Conservation (phyloP, 169 alveolate genomes). For the Eimeria praecox region DNA sequence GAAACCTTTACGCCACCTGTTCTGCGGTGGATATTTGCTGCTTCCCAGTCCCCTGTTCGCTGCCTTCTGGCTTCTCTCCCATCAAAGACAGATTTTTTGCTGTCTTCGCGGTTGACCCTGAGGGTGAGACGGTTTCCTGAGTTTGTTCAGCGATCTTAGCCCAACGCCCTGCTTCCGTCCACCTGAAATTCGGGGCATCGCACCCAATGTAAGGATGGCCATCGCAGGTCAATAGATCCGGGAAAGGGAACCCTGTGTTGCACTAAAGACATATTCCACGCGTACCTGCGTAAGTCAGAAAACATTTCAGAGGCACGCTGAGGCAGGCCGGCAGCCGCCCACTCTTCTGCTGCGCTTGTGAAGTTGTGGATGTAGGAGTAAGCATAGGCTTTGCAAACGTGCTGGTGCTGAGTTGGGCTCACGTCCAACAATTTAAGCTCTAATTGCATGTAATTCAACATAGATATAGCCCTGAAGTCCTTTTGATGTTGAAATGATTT, state of each 20-base stretch:
- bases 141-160: slow-evolving; percentile 27
- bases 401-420: background rate
- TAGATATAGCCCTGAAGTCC: slow-evolving; percentile 61
- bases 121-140: background rate
- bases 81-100: background rate
- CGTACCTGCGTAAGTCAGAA: slow-evolving; percentile 84
- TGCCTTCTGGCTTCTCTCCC: background rate
- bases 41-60: background rate
- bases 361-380: slow-evolving; percentile 70
- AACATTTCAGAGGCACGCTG: slow-evolving; percentile 86
- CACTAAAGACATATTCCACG: slow-evolving; percentile 74
- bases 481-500: slow-evolving; percentile 85
- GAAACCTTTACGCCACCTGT: background rate
- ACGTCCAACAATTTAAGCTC: background rate
- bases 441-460: slow-evolving; percentile 30
- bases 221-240: background rate
- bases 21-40: background rate
- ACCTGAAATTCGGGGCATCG: slow-evolving; percentile 40
- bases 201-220: background rate
- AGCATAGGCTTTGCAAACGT: slow-evolving; percentile 66
- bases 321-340: slow-evolving; percentile 82
- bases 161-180: slow-evolving; percentile 82
- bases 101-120: background rate
- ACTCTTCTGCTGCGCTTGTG: slow-evolving; percentile 87
- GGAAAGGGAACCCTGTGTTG: background rate